Evolutionary conservation across 345 rosid species (phyloP), one percentile per base, ranked within the genome.

Genomic region (Rhodamnia argentea): DNA sequence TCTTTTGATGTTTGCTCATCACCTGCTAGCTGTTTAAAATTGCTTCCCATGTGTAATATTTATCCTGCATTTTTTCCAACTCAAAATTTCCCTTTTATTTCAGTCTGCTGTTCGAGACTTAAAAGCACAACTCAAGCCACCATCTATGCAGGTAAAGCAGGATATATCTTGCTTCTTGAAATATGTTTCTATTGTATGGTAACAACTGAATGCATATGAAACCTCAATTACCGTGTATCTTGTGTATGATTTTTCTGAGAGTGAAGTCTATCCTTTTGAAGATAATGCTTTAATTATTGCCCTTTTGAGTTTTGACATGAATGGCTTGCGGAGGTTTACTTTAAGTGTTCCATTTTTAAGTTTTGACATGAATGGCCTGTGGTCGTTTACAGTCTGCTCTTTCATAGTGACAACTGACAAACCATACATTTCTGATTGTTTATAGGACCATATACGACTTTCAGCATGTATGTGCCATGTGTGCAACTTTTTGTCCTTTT

Each of bases 51-150:
- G 16, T 82, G 54, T 27, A 44, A 44, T 82, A 47, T 13, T 82
- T 7, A 82, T 82, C 3, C 40, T n/a, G 54, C 58, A 82, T 82
- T 82, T 44, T 70, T 13, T 82, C 7, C 27, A 82, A 82, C 84
- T 82, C 57, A 20, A 82, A 23, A 54, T 59, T 62, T 26, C 54
- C 83, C 85, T 75, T 85, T 88, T 82, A 88, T 90, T 89, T 42
- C 90, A 97, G 99, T 94, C 98, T 86, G 99, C 98, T 52, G 96
- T 97, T 60, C 93, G 99, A 52, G 99, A 97, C 88, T 90, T 95
- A 92, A 97, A 94, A 91, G 94, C 93, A 26, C 99, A 96, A 88
- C 96, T 97, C 86, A 97, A 95, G 94, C 99, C 99, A 14, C 96
- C 99, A 53, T 95, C 98, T 85, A 96, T 97, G 95, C 99, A 96